Base-by-base conservation (phyloP, 495 filamentous ascomycete genomes). In the Sporormia fimetaria region DNA sequence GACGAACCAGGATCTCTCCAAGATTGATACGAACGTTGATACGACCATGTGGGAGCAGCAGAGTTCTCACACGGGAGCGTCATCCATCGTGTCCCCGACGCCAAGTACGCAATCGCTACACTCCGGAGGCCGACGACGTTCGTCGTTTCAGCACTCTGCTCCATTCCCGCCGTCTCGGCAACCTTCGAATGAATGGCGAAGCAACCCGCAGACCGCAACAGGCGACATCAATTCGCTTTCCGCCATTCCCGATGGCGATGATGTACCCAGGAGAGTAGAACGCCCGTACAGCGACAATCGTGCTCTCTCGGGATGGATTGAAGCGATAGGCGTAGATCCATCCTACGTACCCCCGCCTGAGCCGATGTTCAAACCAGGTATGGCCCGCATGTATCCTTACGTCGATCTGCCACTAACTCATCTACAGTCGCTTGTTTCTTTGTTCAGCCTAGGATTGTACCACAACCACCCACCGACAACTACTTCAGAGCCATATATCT, bases 401-500 rank as follows among this genome's bases (percentile, higher is more conserved):
- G 25, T 40, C 38, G n/a, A 37, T 36, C 28, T 52, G 32, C 54
- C 54, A 54, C 56, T 44, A 37, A 21, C 37, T 21, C 12, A 38
- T 20, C 20, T 40, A 57, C 65, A 62, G 75, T 93, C 37, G 92
- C 90, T 35, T 94, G 86, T 62, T 83, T 95, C 59, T 96, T 92
- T 57, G 64, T 94, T 24, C 73, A 75, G 15, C 76, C 76, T 25
- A 64, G 66, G 17, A 56, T 73, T n/a, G 61, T 64, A 12, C 63
- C 68, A 9, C 65, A 67, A 27, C 51, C 64, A 8, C 67, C 75
- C 6, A 63, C 64, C 29, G 70, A 75, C 35, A 73, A 79, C 47
- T 78, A 80, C 41, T 81, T 95, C 66, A 75, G 80, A 37, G 92
- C 92, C 8, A 69, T 96, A 10, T 98, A 98, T 56, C 67, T 96